Evolutionary conservation across 768 basidiomycete genomes (phyloP), one percentile per base, ranked within the genome.

Genomic region (Cyclocybe aegerita): DNA sequence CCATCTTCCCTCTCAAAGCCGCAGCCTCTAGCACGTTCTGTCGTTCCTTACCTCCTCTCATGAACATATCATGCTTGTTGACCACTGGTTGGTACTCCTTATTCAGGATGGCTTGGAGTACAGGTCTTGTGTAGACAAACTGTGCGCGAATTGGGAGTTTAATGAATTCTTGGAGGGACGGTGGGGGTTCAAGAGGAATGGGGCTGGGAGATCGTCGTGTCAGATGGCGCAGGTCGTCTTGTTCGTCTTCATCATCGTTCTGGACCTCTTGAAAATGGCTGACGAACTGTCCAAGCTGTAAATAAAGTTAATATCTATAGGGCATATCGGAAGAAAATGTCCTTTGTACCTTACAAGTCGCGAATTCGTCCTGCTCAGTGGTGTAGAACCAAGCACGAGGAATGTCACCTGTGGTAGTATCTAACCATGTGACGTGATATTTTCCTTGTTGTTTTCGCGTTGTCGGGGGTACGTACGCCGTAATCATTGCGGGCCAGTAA

Each of bases 401-500:
- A 7, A 84, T 64, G 7, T 66, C 52, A 50, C 67, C 62, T 38
- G 66, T 53, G 4, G 63, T 70, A 2, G 72, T 75, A 49, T 89
- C 88, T 54, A 88, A 68, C 66, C 79, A 91, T n/a, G 70, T 65
- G 5, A 88, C 68, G 16, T 54, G 60, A 62, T 88, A 92, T 59
- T 69, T 77, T 12, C 62, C 65, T 40, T 65, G 57, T 43, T 64
- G 59, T 49, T 75, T 73, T 35, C 65, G 61, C n/a, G 66, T 68
- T 41, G 58, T 68, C 4, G 82, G 75, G 9, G 74, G 71, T 16
- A 79, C 49, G 57, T 83, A 88, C 0, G 58, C 69, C 8, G 83
- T 58, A 36, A 91, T 67, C 60, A 70, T 70, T 1, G 84, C 89
- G 2, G 89, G 87, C 89, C 89, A 92, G 57, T 83, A 85, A 11